Evolutionary conservation across 768 basidiomycete species (phyloP).

Genomic region (Suillus decipiens): DNA sequence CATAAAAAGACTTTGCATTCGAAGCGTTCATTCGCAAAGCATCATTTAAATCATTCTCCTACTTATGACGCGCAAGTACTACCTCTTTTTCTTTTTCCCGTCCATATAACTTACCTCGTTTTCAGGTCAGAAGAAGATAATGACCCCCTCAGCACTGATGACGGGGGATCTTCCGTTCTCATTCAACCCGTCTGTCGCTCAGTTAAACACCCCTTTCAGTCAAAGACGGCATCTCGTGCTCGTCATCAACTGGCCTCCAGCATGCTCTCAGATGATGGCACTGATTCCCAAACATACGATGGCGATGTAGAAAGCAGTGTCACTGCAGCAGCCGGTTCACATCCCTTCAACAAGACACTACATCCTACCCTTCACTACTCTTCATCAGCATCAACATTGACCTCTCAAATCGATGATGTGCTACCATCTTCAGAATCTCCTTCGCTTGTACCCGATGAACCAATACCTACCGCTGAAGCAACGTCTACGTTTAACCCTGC

Average conservation of each 20-base stretch:
- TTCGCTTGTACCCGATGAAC: conserved; percentile 37
- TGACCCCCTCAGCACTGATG: conserved; percentile 75
- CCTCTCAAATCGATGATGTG: conserved; percentile 38
- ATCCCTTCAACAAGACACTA: conserved; percentile 29
- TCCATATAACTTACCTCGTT: conserved; percentile 19
- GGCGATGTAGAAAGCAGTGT: conserved; percentile 85
- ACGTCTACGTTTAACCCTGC: conserved; percentile 60
- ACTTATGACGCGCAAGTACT: conserved; percentile 70
- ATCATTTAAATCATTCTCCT: conserved; percentile 64
- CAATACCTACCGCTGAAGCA: conserved; percentile 41
- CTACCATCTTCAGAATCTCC: conserved; percentile 16
- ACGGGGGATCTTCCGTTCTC: conserved; percentile 56
- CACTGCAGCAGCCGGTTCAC: conserved; percentile 53
- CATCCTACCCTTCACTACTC: conserved; percentile 38
- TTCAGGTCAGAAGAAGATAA: conserved; percentile 84
- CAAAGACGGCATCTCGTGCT: conserved; percentile 27
- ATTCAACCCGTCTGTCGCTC: conserved; percentile 31
- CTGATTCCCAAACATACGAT: conserved; percentile 88
- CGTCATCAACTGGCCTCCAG: conserved; percentile 58
- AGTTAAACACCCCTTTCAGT: conserved; percentile 31
- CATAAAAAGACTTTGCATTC: conserved; percentile 36
- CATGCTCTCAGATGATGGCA: conserved; percentile 66
- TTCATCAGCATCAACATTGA: conserved; percentile 57
- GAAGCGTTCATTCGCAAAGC: conserved; percentile 73
- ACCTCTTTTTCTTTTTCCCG: background rate